phyloP scores from a whole-genome alignment of 2,329 filamentous ascomycete genomes.

The Pyricularia pennisetigena region DNA sequence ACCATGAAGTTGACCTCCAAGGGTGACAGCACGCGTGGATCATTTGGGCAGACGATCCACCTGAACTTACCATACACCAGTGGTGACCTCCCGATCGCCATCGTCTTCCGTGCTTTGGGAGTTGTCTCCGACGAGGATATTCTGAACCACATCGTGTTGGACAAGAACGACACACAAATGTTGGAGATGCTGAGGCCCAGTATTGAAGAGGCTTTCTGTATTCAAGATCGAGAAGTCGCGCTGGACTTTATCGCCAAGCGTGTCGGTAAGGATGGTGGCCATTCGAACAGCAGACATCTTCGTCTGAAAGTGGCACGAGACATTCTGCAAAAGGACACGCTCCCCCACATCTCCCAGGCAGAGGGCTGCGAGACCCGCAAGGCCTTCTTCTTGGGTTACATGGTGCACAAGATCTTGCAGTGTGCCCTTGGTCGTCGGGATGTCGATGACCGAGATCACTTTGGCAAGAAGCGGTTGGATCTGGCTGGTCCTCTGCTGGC shows the following conservation, averaged over 20 bases:
- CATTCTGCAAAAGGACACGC: constrained; percentile 91
- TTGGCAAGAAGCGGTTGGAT: constrained; percentile 96
- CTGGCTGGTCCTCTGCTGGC: constrained; percentile 88
- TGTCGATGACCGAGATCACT: constrained; percentile 95
- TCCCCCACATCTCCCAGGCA: constrained; percentile 92
- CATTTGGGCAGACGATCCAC: constrained; percentile 80
- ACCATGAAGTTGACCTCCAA: constrained; percentile 85
- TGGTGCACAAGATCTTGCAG: constrained; percentile 93
- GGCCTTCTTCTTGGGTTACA: constrained; percentile 97
- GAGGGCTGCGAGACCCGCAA: constrained; percentile 94
- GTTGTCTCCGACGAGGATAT: constrained; percentile 98
- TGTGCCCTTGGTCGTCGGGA: constrained; percentile 88
- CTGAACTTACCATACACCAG: constrained; percentile 92
- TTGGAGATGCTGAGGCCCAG: constrained; percentile 94
- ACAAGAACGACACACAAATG: constrained; percentile 92
- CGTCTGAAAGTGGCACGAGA: constrained; percentile 89
- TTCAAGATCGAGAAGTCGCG: constrained; percentile 90
- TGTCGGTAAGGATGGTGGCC: constrained; percentile 48
- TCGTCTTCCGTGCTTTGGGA: constrained; percentile 91
- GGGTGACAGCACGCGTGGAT: constrained; percentile 67
- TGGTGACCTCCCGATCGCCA: constrained; percentile 82
- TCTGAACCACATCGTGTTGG: constrained; percentile 94
- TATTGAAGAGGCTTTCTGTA: constrained; percentile 92
- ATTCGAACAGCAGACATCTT: constrained; percentile 70
- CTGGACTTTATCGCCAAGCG: constrained; percentile 93